These are phyloP conservation scores for Fusarium cicatricum DNA, from an alignment of 2,329 filamentous ascomycete species.

Conservation along the genomic window DNA sequence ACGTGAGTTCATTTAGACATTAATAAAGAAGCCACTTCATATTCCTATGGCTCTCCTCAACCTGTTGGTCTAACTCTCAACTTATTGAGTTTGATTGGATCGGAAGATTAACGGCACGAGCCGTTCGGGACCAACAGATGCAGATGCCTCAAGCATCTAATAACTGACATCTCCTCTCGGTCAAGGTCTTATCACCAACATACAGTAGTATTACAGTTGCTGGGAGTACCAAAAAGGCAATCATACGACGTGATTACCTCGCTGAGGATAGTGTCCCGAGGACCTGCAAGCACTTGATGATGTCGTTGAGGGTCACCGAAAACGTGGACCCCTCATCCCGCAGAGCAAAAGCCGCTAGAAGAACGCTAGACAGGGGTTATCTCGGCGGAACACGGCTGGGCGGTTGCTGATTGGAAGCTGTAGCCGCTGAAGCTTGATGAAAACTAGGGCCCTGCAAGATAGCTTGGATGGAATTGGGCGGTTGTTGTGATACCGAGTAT, in stretches of 20 bases:
- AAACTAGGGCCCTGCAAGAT: conserved; percentile 18
- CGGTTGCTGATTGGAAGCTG: conserved; percentile 17
- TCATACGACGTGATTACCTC: background rate
- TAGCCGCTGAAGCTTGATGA: conserved; percentile 32
- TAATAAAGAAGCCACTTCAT: no score
- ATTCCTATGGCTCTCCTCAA: no score
- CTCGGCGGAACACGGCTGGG: background rate
- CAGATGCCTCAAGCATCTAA: background rate
- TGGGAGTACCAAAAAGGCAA: background rate
- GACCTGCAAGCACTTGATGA: background rate
- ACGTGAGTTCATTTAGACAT: no score
- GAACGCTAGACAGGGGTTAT: conserved; percentile 1
- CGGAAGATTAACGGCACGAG: no score
- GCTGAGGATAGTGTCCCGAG: no score
- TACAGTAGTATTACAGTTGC: no score
- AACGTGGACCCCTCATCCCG: background rate
- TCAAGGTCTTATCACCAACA: no score
- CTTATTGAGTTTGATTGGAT: no score
- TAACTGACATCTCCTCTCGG: background rate
- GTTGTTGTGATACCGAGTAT: conserved; percentile 10
- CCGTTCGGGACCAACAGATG: background rate
- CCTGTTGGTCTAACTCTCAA: no score
- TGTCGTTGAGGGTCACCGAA: background rate
- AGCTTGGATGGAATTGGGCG: conserved; percentile 7
- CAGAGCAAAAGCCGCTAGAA: background rate